These are phyloP conservation scores for Calendula officinalis DNA, from an alignment of 129 eudicot species.

Conservation along the genomic window DNA sequence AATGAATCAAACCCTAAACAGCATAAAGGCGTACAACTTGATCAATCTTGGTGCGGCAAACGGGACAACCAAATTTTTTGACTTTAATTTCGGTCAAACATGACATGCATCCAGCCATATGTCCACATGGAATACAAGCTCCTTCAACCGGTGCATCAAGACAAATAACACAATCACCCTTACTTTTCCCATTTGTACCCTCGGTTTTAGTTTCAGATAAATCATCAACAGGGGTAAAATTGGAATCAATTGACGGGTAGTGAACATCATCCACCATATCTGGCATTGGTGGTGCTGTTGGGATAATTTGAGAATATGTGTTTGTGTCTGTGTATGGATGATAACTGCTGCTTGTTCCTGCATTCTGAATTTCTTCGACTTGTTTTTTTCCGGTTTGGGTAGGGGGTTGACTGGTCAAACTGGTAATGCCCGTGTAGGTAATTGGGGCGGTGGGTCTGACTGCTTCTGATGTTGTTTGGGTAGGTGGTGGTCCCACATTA, in stretches of 20 bases:
- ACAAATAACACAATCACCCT: conserved; percentile 44
- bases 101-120: conserved; percentile 50
- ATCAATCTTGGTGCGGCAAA: conserved; percentile 45
- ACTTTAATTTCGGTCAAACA: conserved; percentile 43
- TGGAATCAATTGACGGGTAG: conserved; percentile 68
- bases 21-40: conserved; percentile 42
- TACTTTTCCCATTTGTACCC: conserved; percentile 36
- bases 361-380: conserved; percentile 22
- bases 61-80: conserved; percentile 42
- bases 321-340: too few relatives aligned
- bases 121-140: conserved; percentile 60
- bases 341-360: conserved; percentile 34
- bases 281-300: conserved; percentile 34
- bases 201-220: conserved; percentile 25
- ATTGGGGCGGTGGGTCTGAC: conserved; percentile 27
- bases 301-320: conserved; percentile 32
- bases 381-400: too few relatives aligned
- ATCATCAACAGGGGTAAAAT: conserved; percentile 23
- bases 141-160: conserved; percentile 50
- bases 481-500: conserved; percentile 4
- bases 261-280: conserved; percentile 51
- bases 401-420: too few relatives aligned
- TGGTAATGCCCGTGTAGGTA: conserved; percentile 21
- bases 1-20: conserved; percentile 22
- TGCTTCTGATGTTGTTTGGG: conserved; percentile 47